Base-by-base conservation (phyloP, 352 stramenopile genomes). In the Phytophthora litchii region DNA sequence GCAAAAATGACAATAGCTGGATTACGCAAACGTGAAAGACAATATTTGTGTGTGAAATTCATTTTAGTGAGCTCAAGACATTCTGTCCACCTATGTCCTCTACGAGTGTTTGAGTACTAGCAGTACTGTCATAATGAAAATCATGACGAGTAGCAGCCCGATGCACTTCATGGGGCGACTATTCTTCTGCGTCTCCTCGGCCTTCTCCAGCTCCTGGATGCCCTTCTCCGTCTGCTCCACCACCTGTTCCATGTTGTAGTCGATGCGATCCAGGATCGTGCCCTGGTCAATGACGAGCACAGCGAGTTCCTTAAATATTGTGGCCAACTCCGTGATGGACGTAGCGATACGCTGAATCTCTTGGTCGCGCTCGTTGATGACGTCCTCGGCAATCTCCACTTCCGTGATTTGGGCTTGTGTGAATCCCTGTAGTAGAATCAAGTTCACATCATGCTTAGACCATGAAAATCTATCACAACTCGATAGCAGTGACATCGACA, bases 161-260 rank as follows among this genome's bases (percentile, higher is more conserved):
- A 98, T 98, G 68, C 92, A 98, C 66, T 97, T 97, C 83, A 99
- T 95, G 16, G 97, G 96, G 13, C 97, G 83, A 20, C 89, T 97
- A 63, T 86, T 98, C 74, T 99, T 99, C 81, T 99, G 97, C 60
- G 96, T 96, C 68, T 98, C 91, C 70, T 99, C 97, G n/a, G 97
- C 98, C 64, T 98, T 98, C 67, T 99, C 96, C 29, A 99, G 80
- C 76, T 99, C 96, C 49, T 98, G 83, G 43, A 99, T 94, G 41
- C 97, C 98, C 55, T 98, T 97, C 67, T 99, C 97, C 5, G 97
- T 99, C 74, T 99, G 96, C 81, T 99, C 97, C 23, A 99, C 96
- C 32, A 99, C 97, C 52, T 99, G 94, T 72, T 99, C 97, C 97
- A 99, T 99, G 76, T 99, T 99, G 82, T 99, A 99, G 81, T 99